Base-by-base conservation (phyloP, 2,329 filamentous ascomycete species). In the Mycocentrospora acerina region DNA sequence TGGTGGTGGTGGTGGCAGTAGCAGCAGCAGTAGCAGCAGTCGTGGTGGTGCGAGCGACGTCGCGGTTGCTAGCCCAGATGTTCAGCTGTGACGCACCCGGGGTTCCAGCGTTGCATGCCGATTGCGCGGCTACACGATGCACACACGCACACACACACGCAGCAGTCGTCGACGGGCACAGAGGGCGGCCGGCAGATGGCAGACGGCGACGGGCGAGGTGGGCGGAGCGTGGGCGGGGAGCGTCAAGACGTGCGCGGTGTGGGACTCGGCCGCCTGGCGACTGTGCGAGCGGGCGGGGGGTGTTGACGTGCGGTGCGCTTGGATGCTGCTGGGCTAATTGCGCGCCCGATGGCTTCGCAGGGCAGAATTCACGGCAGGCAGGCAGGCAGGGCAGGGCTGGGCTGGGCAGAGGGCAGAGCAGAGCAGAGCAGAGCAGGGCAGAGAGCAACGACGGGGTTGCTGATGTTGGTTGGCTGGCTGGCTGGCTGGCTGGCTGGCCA, bases 41-140 rank as follows among this genome's bases (percentile, higher is more conserved):
- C 33, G 42, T 9, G 19, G 37, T 28, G 29, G 17, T 25, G 31
- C 38, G 25, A 37, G 29, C 27, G 27, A 32, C 29, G 46, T 52
- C 53, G 51, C 49, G 45, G 32, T 41, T 35, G 53, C 53, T 56
- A 60, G 59, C 61, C 19, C 46, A 52, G 38, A n/a, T n/a, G n/a
- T 55, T 60, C 59, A 67, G 60, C 62, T 62, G 53, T 58, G 55
- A 59, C 59, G 55, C 59, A 57, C 45, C 55, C 48, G 62, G n/a
- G n/a, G 51, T 59, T 41, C 49, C 46, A 32, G 46, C 48, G 50
- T 51, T 50, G 62, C 64, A 67, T 67, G 48, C 62, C 64, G 62
- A 53, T 54, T 51, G 51, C 51, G 56, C 48, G 37, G 44, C 41
- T 26, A 31, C 37, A 25, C 37, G 45, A 35, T 29, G 40, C 31